Base-by-base conservation (phyloP, 2,329 filamentous ascomycete genomes). In the Hymenotorrendiella dingleyae region DNA sequence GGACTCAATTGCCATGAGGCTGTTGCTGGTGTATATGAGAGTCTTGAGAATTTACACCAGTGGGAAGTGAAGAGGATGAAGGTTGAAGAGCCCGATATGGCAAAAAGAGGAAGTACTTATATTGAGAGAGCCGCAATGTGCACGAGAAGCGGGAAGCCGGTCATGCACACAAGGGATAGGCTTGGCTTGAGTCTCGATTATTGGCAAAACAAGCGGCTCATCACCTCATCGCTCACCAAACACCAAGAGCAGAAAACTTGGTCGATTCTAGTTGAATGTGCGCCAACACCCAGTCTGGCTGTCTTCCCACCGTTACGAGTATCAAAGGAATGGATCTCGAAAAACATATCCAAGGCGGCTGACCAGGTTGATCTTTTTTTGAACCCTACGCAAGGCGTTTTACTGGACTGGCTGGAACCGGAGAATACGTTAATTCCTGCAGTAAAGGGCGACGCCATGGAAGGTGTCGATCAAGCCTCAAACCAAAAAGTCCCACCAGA, bases 1-100 rank as follows among this genome's bases (percentile, higher is more conserved):
- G 75, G 76, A 4, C 70, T 91, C 6, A 86, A 86, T 54, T 86
- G 86, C 60, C 84, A 86, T 59, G 84, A 88, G 59, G 86, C 86
- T 0, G 70, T 91, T 33, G 79, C 78, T 4, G 85, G 85, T 3
- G 70, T 94, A 5, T 86, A 83, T 60, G 74, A 74, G 43, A 86
- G 84, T 56, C 66, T 93, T 46, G 70, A 74, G 46, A 80, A 72
- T 53, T 66, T 94, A n/a, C 79, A 85, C 56, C 69, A 78, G 34
- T 84, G 85, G 70, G 86, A 93, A 58, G 66, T 82, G 47, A 70
- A 75, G 43, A 74, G 69, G 48, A 61, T 81, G 7, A 32, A 33
- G 22, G 71, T 71, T 8, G 69, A 73, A 45, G 72, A 75, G 11
- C 63, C 68, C 2, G 61, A 63, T 2, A 63, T 71, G 53, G 55